Evolutionary conservation across 352 stramenopile species (phyloP).

Genomic region (Phytophthora multivora): DNA sequence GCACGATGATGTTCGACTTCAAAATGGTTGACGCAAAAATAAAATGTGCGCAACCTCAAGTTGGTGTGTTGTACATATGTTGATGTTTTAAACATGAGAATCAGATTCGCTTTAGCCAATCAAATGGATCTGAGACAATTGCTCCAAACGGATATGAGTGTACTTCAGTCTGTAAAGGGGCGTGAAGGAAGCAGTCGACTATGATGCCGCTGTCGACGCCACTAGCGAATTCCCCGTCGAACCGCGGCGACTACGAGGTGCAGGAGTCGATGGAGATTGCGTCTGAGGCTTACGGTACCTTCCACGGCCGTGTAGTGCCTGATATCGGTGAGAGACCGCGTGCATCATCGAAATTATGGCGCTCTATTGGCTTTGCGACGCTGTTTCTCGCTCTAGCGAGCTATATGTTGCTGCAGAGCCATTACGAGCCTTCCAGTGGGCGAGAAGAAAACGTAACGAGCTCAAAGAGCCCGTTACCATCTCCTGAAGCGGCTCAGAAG

Average conservation of each 20-base stretch:
- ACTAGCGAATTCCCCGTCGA: background rate
- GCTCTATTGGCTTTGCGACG: constrained; percentile 8
- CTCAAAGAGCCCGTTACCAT: background rate
- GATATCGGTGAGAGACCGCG: constrained; percentile 9
- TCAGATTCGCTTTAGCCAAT: constrained; percentile 15
- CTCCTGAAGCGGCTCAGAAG: constrained; percentile 4
- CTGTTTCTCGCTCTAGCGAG: constrained; percentile 24
- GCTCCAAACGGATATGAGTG: background rate
- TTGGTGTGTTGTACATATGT: background rate
- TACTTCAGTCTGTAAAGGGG: constrained; percentile 15
- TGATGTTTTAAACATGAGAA: background rate
- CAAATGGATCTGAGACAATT: background rate
- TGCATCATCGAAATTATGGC: constrained; percentile 18
- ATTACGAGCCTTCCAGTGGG: constrained; percentile 1
- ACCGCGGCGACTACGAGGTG: background rate
- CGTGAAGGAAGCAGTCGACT: background rate
- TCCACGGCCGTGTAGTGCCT: constrained; percentile 14
- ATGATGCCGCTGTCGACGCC: constrained; percentile 32
- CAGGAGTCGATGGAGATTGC: constrained; percentile 7
- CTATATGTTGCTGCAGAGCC: constrained; percentile 30
- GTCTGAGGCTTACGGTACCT: constrained; percentile 24
- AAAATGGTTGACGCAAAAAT: constrained; percentile 16
- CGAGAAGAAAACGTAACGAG: background rate
- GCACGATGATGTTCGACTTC: background rate
- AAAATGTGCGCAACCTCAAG: background rate